Conservation (phyloP, 495 filamentous ascomycete genomes). For the Xylaria bambusicola region DNA sequence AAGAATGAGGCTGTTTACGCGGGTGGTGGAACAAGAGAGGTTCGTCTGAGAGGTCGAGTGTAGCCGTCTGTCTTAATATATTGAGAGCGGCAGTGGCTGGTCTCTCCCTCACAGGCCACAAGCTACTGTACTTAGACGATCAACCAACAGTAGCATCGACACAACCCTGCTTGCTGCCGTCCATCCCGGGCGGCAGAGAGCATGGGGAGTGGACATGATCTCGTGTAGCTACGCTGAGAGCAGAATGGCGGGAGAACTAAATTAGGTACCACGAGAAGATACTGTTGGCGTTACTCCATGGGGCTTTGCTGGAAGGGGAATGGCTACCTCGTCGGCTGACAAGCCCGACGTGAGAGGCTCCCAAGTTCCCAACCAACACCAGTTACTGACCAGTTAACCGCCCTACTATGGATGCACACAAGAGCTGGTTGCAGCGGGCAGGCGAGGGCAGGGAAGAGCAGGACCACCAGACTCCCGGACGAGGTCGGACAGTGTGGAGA, state of each 20-base stretch:
- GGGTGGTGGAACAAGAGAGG: conserved; percentile 14
- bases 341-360: too few species aligned
- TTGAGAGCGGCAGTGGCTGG: background rate
- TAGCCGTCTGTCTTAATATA: conserved; percentile 14
- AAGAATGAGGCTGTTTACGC: conserved; percentile 22
- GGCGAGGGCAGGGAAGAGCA: background rate
- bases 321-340: background rate
- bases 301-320: background rate
- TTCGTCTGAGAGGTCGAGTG: conserved; percentile 8
- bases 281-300: background rate
- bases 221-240: background rate
- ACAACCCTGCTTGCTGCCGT: background rate
- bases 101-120: too few species aligned
- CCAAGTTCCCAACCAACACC: too few species aligned
- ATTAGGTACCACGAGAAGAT: conserved; percentile 1
- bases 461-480: background rate
- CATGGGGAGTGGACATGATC: background rate
- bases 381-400: background rate
- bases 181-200: conserved; percentile 16
- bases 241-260: conserved; percentile 2
- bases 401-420: background rate
- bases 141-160: background rate
- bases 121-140: too few species aligned
- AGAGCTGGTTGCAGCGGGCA: background rate
- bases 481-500: conserved; percentile 9